Conservation (phyloP, 1,284 basidiomycete genomes). For the Pseudozyma sp. region DNA sequence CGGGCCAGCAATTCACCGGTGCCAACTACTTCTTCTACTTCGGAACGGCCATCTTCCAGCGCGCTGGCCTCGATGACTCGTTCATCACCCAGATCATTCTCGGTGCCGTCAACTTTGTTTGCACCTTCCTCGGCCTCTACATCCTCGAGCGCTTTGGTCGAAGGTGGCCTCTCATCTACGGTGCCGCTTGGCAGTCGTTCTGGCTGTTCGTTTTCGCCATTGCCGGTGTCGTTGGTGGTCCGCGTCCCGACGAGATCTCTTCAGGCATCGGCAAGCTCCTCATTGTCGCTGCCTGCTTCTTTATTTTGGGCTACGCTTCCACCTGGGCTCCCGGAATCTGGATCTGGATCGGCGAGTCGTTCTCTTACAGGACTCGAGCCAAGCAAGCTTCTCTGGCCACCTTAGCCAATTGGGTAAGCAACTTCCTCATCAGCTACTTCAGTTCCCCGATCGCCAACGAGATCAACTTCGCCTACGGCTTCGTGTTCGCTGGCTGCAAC, state of each 20-base stretch:
- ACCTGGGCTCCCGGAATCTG: constrained; percentile 74
- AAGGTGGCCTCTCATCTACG: constrained; percentile 72
- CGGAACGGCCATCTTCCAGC: constrained; percentile 76
- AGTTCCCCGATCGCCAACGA: constrained; percentile 53
- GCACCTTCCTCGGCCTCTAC: constrained; percentile 75
- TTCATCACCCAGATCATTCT: constrained; percentile 77
- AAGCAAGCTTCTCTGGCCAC: constrained; percentile 81
- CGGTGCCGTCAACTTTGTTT: constrained; percentile 74
- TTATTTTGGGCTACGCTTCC: constrained; percentile 81
- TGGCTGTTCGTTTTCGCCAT: constrained; percentile 84
- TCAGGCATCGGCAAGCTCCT: constrained; percentile 73
- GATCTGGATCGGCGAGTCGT: constrained; percentile 74
- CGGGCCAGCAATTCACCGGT: constrained; percentile 81
- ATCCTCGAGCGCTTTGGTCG: constrained; percentile 75
- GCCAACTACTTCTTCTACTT: constrained; percentile 71
- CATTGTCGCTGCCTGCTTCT: constrained; percentile 82
- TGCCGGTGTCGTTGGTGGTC: constrained; percentile 78
- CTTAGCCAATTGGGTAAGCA: constrained; percentile 76
- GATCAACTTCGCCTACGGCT: constrained; percentile 76
- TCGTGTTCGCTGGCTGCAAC: constrained; percentile 76
- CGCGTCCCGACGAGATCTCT: constrained; percentile 64
- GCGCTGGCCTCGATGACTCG: constrained; percentile 75
- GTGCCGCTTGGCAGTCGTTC: constrained; percentile 74
- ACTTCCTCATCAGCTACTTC: constrained; percentile 82
- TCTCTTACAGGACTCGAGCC: constrained; percentile 79